Evolutionary conservation across 345 rosid species (phyloP).

Genomic region (Camelina sativa): DNA sequence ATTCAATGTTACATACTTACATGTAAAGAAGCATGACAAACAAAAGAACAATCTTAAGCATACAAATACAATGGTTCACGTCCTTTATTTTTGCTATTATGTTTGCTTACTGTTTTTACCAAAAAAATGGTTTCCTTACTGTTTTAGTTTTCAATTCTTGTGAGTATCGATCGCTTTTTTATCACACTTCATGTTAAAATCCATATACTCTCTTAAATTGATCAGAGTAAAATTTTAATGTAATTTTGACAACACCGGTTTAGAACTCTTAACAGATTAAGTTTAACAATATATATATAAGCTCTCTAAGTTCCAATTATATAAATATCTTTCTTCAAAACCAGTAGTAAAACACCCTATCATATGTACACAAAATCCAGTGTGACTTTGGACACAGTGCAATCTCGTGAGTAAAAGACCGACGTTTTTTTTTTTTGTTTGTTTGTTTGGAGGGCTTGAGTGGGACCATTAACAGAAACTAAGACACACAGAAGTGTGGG

Average conservation of each 20-base stretch:
- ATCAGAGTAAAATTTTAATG: background rate
- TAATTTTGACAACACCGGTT: background rate
- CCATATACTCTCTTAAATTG: background rate
- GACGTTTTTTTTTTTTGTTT: background rate
- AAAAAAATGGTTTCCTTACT: no score
- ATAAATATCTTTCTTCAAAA: background rate
- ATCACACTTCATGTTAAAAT: no score
- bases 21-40: no score
- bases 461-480: background rate
- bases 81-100: no score
- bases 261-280: no score
- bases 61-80: no score
- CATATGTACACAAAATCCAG: constrained; percentile 9
- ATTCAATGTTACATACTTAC: no score
- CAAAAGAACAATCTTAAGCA: no score
- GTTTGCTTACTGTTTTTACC: no score
- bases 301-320: constrained; percentile 7
- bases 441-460: constrained; percentile 7
- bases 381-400: constrained; percentile 5
- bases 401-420: constrained; percentile 28
- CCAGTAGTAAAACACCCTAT: background rate
- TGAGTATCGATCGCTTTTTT: no score
- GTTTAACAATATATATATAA: no score
- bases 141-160: no score
- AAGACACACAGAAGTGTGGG: background rate